These are phyloP conservation scores for Urtica urens DNA, from an alignment of 306 rosid genomes.

Conservation along the genomic window DNA sequence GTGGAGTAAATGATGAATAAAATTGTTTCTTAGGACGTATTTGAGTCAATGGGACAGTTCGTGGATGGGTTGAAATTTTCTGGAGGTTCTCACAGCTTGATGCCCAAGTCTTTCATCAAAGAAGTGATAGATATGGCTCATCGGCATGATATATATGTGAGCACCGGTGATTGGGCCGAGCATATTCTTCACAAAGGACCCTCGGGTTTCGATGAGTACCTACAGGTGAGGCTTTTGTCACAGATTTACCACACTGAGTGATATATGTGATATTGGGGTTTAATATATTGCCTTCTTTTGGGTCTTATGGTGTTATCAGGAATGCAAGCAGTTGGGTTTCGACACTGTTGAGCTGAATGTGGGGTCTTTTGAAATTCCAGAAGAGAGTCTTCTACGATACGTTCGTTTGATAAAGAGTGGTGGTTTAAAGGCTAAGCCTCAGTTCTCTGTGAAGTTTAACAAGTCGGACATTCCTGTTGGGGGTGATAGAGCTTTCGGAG, in stretches of 20 bases:
- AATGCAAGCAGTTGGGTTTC: slow-evolving; percentile 80
- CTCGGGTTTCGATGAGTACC: slow-evolving; percentile 52
- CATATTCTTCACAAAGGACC: slow-evolving; percentile 57
- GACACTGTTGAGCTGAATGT: slow-evolving; percentile 72
- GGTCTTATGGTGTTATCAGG: slow-evolving; percentile 26
- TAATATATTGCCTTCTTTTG: background rate
- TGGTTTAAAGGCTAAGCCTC: slow-evolving; percentile 68
- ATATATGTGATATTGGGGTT: no score
- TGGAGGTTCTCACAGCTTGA: slow-evolving; percentile 75
- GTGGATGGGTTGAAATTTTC: slow-evolving; percentile 83
- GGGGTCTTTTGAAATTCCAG: slow-evolving; percentile 62
- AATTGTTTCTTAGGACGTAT: slow-evolving; percentile 43
- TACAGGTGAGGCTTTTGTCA: slow-evolving; percentile 45
- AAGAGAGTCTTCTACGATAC: slow-evolving; percentile 68
- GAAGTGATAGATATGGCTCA: slow-evolving; percentile 76
- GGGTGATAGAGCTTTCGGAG: slow-evolving; percentile 74
- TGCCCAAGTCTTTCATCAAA: slow-evolving; percentile 55
- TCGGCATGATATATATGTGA: slow-evolving; percentile 64
- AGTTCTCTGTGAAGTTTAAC: slow-evolving; percentile 60
- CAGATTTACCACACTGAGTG: no score
- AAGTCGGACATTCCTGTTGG: slow-evolving; percentile 65
- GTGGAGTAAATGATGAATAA: background rate
- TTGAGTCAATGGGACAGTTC: slow-evolving; percentile 65
- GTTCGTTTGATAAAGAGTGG: slow-evolving; percentile 69
- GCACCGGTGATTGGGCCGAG: slow-evolving; percentile 94